Evolutionary conservation across 768 basidiomycete species (phyloP), one percentile per base, ranked within the genome.

Genomic region (Sarcodon sp.): DNA sequence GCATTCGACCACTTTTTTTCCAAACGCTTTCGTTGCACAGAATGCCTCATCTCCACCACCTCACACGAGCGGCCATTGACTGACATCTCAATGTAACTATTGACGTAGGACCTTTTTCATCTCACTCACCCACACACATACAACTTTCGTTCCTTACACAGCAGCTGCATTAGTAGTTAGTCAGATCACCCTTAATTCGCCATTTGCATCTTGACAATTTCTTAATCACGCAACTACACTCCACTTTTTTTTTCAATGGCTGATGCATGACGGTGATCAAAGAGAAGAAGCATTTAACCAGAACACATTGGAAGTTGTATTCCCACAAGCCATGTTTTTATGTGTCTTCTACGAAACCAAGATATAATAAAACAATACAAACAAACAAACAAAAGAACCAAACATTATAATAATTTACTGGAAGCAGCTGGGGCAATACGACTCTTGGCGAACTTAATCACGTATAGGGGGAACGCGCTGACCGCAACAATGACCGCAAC

Each of bases 401-500:
- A 49, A 50, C 53, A 48, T 61, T 81, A 85, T 58, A 84, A 63
- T 59, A 97, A 66, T 67, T 99, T 99, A 65, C 87, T 90, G 53
- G 91, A 94, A 44, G 84, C 84, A 39, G 94, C 91, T 41, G 96
- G 96, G 11, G 91, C 84, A 48, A 98, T 70, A 61, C 84, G 75
- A 67, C 82, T 80, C 56, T 83, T 80, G 55, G 94, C 80, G 51
- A 85, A 61, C 65, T 96, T 98, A 69, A 94, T 79, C 54, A 94
- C 73, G 61, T 86, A 96, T 38, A 99, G 66, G 6, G 96, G 96
- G 52, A 94, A 69, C 6, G 92, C 86, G 55, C 91, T 94, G 65
- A 99, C 77, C 6, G 86, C 90, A 3, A 99, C 92, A 58, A 98
- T 96, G 43, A 94, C 79, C 0, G 86, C 86, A 10, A 96, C 87